A percentile compares a stretch with the other conserved stretches of the same genome.
phyloP scores from a whole-genome alignment of 306 rosid species.

The Trifolium dubium region DNA sequence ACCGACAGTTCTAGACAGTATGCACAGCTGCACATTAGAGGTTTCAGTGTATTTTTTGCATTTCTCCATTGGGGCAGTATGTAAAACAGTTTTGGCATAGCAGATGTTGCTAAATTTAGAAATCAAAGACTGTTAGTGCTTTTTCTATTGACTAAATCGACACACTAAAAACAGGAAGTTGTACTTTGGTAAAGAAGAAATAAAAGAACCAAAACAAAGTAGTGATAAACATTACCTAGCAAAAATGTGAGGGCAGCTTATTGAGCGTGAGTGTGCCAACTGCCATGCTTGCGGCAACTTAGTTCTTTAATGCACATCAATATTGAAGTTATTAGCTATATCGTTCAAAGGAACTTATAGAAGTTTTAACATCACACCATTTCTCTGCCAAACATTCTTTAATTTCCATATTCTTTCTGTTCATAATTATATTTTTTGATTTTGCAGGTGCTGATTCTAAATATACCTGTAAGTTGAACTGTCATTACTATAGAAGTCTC shows the following conservation, averaged over 20 bases:
- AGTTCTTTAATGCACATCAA: conserved; percentile 15
- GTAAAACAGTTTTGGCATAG: conserved; percentile 31
- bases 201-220: neutral
- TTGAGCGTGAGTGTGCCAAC: conserved; percentile 26
- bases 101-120: conserved; percentile 21
- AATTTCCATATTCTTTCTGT: conserved; percentile 18
- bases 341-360: conserved; percentile 32
- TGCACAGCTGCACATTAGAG: neutral
- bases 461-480: conserved; percentile 75
- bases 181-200: neutral
- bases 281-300: conserved; percentile 28
- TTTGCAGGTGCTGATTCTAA: conserved; percentile 77
- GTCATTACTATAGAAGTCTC: conserved; percentile 35
- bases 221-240: conserved; percentile 12
- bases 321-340: neutral
- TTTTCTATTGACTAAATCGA: conserved; percentile 3
- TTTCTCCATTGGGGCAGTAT: neutral
- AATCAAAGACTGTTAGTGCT: conserved; percentile 25
- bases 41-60: conserved; percentile 22
- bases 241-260: conserved; percentile 16
- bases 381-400: conserved; percentile 25
- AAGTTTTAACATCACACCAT: conserved; percentile 15
- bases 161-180: conserved; percentile 1
- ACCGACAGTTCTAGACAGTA: neutral
- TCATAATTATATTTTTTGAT: conserved; percentile 36